phyloP scores from a whole-genome alignment of 2,329 filamentous ascomycete species.

The Pyricularia pennisetigena region DNA sequence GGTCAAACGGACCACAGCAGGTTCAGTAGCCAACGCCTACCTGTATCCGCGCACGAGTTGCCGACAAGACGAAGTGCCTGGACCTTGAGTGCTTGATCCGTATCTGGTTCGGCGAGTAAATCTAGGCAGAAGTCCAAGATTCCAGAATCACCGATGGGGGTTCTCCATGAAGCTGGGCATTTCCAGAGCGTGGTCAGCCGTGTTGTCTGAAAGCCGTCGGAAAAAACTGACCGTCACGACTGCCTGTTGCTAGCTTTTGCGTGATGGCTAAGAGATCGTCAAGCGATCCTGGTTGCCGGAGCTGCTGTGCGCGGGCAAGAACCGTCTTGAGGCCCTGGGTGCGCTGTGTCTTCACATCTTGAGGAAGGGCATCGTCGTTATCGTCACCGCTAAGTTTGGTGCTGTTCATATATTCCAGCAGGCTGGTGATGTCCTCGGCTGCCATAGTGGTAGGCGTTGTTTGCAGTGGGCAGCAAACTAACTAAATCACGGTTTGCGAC shows the following conservation, averaged over 20 bases:
- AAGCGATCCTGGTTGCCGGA: constrained; percentile 27
- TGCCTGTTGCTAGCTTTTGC: constrained; percentile 44
- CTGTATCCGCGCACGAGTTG: constrained; percentile 53
- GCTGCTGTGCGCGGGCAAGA: constrained; percentile 25
- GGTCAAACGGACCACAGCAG: background rate
- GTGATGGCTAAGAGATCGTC: constrained; percentile 33
- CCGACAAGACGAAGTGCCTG: constrained; percentile 49
- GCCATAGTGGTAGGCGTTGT: background rate
- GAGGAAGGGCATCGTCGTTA: constrained; percentile 10
- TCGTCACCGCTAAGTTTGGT: constrained; percentile 10
- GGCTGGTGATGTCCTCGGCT: background rate
- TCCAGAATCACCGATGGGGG: constrained; percentile 46
- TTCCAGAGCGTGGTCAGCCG: background rate
- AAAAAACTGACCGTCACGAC: constrained; percentile 39
- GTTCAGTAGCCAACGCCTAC: constrained; percentile 18
- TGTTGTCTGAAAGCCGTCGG: background rate
- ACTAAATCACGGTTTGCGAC: background rate
- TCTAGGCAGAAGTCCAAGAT: constrained; percentile 46
- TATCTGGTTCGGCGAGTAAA: constrained; percentile 27
- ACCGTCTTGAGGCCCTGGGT: constrained; percentile 23
- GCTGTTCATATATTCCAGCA: constrained; percentile 3
- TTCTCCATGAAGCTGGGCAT: constrained; percentile 41
- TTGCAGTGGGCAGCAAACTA: background rate
- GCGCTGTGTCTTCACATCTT: constrained; percentile 13
- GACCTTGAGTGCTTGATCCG: constrained; percentile 34